These are phyloP conservation scores for Zelonia costaricensis DNA, from an alignment of 208 protist genomes.

Conservation along the genomic window DNA sequence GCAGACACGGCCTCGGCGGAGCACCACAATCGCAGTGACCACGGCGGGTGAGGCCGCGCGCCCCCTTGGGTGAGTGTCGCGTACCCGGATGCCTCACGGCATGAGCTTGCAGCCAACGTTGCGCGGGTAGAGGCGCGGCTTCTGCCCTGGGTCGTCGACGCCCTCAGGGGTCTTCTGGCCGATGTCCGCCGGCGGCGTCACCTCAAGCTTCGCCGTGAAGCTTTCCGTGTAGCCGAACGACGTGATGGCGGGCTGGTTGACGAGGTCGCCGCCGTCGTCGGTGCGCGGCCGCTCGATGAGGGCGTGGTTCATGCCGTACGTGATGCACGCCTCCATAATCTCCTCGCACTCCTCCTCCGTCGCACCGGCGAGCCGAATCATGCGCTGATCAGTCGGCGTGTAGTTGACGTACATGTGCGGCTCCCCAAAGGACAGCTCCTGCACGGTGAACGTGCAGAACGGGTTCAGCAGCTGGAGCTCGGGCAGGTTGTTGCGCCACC, in stretches of 20 bases:
- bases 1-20: no score
- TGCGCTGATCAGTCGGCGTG: constrained; percentile 84
- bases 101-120: constrained; percentile 90
- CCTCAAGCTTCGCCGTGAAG: constrained; percentile 88
- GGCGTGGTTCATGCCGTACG: constrained; percentile 89
- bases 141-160: constrained; percentile 89
- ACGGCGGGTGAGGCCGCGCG: no score
- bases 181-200: constrained; percentile 77
- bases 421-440: constrained; percentile 91
- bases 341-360: constrained; percentile 92
- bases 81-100: constrained; percentile 39
- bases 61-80: not conserved
- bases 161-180: constrained; percentile 83
- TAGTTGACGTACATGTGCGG: constrained; percentile 93
- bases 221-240: constrained; percentile 90
- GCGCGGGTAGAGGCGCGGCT: constrained; percentile 78
- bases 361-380: constrained; percentile 82
- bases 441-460: constrained; percentile 88
- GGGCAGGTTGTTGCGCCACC: constrained; percentile 90
- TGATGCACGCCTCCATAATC: constrained; percentile 90
- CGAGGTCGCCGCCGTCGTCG: constrained; percentile 88
- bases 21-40: no score
- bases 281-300: constrained; percentile 82
- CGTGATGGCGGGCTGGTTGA: constrained; percentile 85
- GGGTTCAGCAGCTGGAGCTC: constrained; percentile 91